Percentiles rank a stretch among this genome's conserved stretches.
These are phyloP conservation scores for Wickerhamiella slavikovae DNA, from an alignment of 805 yeast species.

Conservation along the genomic window DNA sequence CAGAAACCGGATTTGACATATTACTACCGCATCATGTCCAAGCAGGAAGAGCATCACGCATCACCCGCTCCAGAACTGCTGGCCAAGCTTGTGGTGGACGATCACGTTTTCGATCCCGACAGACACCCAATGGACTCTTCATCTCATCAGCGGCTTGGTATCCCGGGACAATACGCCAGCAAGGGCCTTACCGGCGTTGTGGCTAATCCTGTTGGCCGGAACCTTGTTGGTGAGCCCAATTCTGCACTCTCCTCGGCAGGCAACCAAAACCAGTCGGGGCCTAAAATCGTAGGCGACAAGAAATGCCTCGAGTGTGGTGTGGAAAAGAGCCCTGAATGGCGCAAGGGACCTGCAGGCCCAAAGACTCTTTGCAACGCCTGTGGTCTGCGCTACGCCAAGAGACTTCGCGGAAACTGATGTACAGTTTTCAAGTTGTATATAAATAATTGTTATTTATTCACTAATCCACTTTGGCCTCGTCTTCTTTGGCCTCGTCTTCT, in stretches of 20 bases:
- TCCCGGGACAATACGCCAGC: not conserved
- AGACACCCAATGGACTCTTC: too few species aligned
- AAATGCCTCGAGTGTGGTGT: slow-evolving; percentile 53
- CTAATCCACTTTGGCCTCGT: too few species aligned
- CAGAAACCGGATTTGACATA: slow-evolving; percentile 2
- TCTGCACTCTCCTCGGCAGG: not conserved
- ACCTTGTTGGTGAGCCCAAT: not conserved
- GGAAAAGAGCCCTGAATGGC: slow-evolving; percentile 75
- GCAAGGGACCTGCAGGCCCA: slow-evolving; percentile 71
- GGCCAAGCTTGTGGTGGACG: not conserved
- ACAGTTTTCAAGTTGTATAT: too few species aligned
- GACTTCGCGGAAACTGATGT: slow-evolving; percentile 8
- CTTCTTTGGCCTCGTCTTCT: too few species aligned
- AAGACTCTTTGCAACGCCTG: slow-evolving; percentile 82
- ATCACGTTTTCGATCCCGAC: not conserved
- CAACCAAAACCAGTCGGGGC: not conserved
- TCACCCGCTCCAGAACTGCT: not conserved
- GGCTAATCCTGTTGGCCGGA: not conserved
- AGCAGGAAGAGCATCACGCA: not conserved
- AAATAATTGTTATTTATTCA: too few species aligned
- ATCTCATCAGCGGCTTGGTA: too few species aligned
- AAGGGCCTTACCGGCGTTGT: not conserved
- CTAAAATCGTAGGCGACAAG: slow-evolving; percentile 1
- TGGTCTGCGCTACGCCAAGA: slow-evolving; percentile 38
- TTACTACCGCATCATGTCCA: slow-evolving; percentile 1